Base-by-base conservation (phyloP, 495 filamentous ascomycete genomes). In the Annulohypoxylon bovei region DNA sequence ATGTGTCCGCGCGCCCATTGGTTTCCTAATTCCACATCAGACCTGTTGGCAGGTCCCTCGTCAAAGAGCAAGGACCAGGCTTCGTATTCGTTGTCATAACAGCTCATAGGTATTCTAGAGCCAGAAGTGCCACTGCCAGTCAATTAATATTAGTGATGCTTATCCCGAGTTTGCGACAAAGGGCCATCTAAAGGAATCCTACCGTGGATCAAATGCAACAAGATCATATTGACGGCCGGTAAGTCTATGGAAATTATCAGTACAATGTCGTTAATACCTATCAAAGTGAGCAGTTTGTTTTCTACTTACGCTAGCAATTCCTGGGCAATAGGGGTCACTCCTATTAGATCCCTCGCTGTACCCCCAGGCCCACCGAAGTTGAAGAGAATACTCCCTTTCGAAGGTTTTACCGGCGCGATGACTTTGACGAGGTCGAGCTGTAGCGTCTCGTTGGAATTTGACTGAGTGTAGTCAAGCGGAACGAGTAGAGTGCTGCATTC, bases 281-380 rank as follows among this genome's bases (percentile, higher is more conserved):
- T 35, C 71, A n/a, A n/a, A 64, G 16, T 58, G 14, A 63, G 63
- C 9, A 71, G 68, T 8, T 71, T 27, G 12, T 1, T 22, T 12
- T 30, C 35, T 4, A 30, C 68, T 20, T 59, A 28, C 22, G 32
- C 72, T 12, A 71, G 73, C 35, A 80, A 33, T 11, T 65, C 60
- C 7, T 47, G 22, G n/a, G 62, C 46, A 27, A 71, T 25, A 0
- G 39, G n/a, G 0, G 55, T 62, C 0, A 25, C 57, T 6, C 68
- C 40, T 35, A 71, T 30, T 22, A 20, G 30, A 35, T 62, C 20
- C 30, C 77, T 71, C 16, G 62, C 71, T 7, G 57, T 62, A 11
- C 63, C 70, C 0, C 81, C 82, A 1, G 82, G 82, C 0, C 82
- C 82, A 3, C 83, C 83, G 67, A 82, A 82, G 74, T 84, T 82